Percentiles rank a stretch among this genome's conserved stretches.
phyloP scores from a whole-genome alignment of 2,329 filamentous ascomycete species.

The Fusarium lyarnte region DNA sequence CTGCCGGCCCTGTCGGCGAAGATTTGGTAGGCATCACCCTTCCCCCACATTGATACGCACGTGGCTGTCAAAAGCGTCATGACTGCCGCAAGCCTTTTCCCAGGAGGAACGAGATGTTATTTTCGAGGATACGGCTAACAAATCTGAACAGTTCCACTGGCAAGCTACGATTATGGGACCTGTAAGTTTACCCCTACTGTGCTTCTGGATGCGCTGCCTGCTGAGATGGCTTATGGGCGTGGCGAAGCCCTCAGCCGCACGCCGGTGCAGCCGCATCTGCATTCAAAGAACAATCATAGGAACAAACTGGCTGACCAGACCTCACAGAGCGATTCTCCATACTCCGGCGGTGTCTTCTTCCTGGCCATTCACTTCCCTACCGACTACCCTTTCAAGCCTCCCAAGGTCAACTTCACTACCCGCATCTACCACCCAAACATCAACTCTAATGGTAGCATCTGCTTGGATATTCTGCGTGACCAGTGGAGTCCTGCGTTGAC shows the following conservation, averaged over 20 bases:
- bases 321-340: slow-evolving; percentile 89
- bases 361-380: slow-evolving; percentile 98
- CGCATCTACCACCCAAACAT: slow-evolving; percentile 99
- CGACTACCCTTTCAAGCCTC: slow-evolving; percentile 99
- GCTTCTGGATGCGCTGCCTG: slow-evolving; percentile 1
- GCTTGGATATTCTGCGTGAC: slow-evolving; percentile 96
- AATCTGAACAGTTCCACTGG: slow-evolving; percentile 87
- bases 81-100: slow-evolving; percentile 11
- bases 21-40: slow-evolving; percentile 81
- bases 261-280: slow-evolving; percentile 18
- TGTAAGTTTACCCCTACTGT: slow-evolving; percentile 65
- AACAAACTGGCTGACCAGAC: slow-evolving; percentile 43
- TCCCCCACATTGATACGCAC: slow-evolving; percentile 39
- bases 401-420: slow-evolving; percentile 99
- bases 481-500: slow-evolving; percentile 99
- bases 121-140: slow-evolving; percentile 38
- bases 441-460: slow-evolving; percentile 99
- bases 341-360: slow-evolving; percentile 99
- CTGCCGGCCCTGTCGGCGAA: slow-evolving; percentile 94
- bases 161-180: slow-evolving; percentile 99
- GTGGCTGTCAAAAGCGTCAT: slow-evolving; percentile 26
- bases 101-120: background rate
- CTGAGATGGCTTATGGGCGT: slow-evolving; percentile 15
- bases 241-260: slow-evolving; percentile 31
- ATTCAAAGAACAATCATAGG: slow-evolving; percentile 4